Conservation (phyloP, 1,284 basidiomycete genomes). For the Cutaneotrichosporon spelunceum region DNA sequence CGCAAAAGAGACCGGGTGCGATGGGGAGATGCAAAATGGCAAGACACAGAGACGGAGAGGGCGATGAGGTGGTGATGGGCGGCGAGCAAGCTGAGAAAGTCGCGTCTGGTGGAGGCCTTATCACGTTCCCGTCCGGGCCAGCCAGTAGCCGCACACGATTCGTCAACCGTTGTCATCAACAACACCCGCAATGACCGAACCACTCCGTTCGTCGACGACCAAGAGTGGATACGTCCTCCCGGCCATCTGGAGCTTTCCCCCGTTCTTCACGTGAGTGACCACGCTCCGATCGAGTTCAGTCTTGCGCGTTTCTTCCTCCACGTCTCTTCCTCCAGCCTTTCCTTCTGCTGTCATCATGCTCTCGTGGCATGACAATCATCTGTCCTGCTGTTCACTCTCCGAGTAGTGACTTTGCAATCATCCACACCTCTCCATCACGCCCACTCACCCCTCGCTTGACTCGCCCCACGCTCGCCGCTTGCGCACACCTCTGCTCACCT, state of each 20-base stretch:
- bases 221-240: slow-evolving; percentile 51
- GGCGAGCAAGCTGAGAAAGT: not conserved
- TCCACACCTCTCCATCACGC: not conserved
- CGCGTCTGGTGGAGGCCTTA: not conserved
- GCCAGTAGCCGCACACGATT: not conserved
- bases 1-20: not conserved
- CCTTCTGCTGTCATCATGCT: too few relatives aligned
- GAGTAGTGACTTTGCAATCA: too few relatives aligned
- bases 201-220: slow-evolving; percentile 28
- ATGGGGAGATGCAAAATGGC: not conserved
- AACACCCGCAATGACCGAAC: not conserved
- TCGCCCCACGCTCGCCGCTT: not conserved
- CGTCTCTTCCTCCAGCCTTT: not conserved
- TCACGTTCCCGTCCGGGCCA: not conserved
- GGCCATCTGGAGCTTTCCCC: slow-evolving; percentile 56
- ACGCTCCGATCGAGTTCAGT: too few relatives aligned
- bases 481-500: not conserved
- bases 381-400: too few relatives aligned
- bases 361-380: too few relatives aligned
- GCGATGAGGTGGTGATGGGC: not conserved
- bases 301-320: too few relatives aligned
- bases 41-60: not conserved
- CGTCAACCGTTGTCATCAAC: not conserved
- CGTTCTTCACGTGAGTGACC: slow-evolving; percentile 55
- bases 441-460: not conserved